phyloP scores from a whole-genome alignment of 1,284 basidiomycete genomes.

The Trichosporon inkin region DNA sequence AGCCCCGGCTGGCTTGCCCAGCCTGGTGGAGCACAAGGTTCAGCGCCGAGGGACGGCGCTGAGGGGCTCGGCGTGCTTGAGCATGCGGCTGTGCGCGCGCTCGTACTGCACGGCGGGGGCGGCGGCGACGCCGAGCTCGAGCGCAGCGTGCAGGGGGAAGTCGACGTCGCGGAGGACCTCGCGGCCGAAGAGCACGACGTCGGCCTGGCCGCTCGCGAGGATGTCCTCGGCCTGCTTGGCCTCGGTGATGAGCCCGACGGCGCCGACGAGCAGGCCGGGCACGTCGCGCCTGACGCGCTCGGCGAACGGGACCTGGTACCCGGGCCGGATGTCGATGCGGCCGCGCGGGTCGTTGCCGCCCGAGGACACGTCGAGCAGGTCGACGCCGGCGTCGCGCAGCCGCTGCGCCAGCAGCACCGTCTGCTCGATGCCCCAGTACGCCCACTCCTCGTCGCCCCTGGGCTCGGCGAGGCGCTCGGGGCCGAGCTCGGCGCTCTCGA shows the following conservation, averaged over 20 bases:
- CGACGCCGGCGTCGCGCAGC: constrained; percentile 62
- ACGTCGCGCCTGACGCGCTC: constrained; percentile 63
- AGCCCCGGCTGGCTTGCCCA: too few relatives aligned
- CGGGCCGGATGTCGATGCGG: constrained; percentile 57
- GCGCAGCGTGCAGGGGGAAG: constrained; percentile 47
- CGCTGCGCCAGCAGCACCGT: constrained; percentile 60
- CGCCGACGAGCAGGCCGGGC: constrained; percentile 57
- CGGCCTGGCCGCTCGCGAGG: constrained; percentile 62
- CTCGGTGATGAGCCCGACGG: constrained; percentile 71
- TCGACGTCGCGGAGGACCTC: constrained; percentile 53
- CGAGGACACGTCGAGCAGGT: constrained; percentile 66
- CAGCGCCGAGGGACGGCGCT: background rate
- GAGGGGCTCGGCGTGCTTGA: background rate
- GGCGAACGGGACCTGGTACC: constrained; percentile 69
- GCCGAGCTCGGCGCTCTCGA: constrained; percentile 53
- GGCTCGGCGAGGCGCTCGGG: constrained; percentile 54
- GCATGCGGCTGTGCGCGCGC: constrained; percentile 56
- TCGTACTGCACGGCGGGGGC: constrained; percentile 48
- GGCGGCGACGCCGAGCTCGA: constrained; percentile 45
- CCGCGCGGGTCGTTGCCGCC: constrained; percentile 66
- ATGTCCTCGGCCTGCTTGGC: constrained; percentile 64
- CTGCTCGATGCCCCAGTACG: constrained; percentile 64
- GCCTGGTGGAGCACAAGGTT: too few relatives aligned
- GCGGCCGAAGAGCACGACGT: constrained; percentile 65
- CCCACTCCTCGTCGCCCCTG: constrained; percentile 53